A percentile compares a stretch with the other conserved stretches of the same genome.
phyloP scores from a whole-genome alignment of 768 basidiomycete species.

The Pulveroboletus sp. region DNA sequence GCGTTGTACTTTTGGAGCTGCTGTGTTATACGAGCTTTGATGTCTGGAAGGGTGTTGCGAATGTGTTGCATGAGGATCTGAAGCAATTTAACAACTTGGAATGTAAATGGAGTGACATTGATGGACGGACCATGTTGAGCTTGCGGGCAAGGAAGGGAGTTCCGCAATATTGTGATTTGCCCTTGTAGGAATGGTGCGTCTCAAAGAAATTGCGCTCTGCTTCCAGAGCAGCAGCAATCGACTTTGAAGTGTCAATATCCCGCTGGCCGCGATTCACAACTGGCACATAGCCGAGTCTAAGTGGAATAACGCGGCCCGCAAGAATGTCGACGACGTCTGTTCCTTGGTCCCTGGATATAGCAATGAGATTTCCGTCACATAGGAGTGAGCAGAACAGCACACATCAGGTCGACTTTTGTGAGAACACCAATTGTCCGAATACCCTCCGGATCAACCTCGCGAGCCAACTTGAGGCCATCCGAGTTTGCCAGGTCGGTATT shows the following conservation, averaged over 20 bases:
- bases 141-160: slow-evolving; percentile 95
- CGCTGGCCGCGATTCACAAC: slow-evolving; percentile 98
- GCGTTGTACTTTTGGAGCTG: slow-evolving; percentile 85
- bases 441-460: slow-evolving; percentile 97
- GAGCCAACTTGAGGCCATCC: slow-evolving; percentile 91
- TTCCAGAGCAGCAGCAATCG: slow-evolving; percentile 83
- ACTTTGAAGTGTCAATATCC: slow-evolving; percentile 87
- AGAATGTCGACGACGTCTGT: slow-evolving; percentile 99
- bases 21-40: slow-evolving; percentile 90
- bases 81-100: not conserved
- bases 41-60: slow-evolving; percentile 94
- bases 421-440: slow-evolving; percentile 96
- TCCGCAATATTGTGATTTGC: slow-evolving; percentile 94
- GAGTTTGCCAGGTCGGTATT: slow-evolving; percentile 98
- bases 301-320: slow-evolving; percentile 92
- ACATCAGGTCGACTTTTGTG: slow-evolving; percentile 99
- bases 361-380: slow-evolving; percentile 3
- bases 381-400: slow-evolving; percentile 30
- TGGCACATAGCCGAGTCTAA: slow-evolving; percentile 95
- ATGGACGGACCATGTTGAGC: slow-evolving; percentile 75
- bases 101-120: not conserved
- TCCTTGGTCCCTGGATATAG: slow-evolving; percentile 73
- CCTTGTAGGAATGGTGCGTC: slow-evolving; percentile 86
- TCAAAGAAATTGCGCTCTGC: slow-evolving; percentile 92
- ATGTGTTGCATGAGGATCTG: slow-evolving; percentile 99